Percentiles rank a stretch among this genome's conserved stretches.
phyloP scores from a whole-genome alignment of 352 stramenopile species.

The Globisporangium cystogenes region DNA sequence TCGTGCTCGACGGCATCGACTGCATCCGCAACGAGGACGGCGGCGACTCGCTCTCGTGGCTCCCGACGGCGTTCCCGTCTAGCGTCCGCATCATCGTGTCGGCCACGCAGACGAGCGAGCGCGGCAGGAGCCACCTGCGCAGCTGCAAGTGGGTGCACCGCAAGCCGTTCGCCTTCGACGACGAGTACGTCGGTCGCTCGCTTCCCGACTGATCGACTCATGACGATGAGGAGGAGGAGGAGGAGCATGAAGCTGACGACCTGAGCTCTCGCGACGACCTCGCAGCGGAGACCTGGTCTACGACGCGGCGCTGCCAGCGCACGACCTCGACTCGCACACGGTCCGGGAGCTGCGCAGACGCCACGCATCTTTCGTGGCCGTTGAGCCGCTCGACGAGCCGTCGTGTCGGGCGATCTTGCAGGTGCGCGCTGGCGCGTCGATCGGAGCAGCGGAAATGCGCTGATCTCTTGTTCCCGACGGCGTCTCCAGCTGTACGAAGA shows the following conservation, averaged over 20 bases:
- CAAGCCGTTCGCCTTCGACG: slow-evolving; percentile 55
- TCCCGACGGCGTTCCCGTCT: slow-evolving; percentile 60
- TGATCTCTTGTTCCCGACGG: background rate
- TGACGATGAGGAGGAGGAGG: too few species aligned
- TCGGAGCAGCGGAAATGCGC: background rate
- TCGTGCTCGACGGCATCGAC: slow-evolving; percentile 78
- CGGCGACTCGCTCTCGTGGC: slow-evolving; percentile 80
- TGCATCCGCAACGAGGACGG: slow-evolving; percentile 76
- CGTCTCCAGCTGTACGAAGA: slow-evolving; percentile 33
- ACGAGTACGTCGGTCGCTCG: slow-evolving; percentile 31
- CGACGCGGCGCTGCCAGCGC: slow-evolving; percentile 34
- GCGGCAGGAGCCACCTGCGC: slow-evolving; percentile 24
- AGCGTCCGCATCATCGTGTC: slow-evolving; percentile 76
- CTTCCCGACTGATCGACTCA: too few species aligned
- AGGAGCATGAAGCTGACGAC: too few species aligned
- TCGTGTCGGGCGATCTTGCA: slow-evolving; percentile 60
- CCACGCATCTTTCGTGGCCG: slow-evolving; percentile 53
- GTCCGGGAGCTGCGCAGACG: slow-evolving; percentile 68
- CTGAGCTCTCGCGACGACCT: background rate
- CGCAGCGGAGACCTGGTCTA: slow-evolving; percentile 61
- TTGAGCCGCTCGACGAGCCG: slow-evolving; percentile 58
- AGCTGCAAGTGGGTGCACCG: slow-evolving; percentile 35
- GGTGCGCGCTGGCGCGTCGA: slow-evolving; percentile 13
- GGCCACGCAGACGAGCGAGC: slow-evolving; percentile 29
- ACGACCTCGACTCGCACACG: slow-evolving; percentile 53